These are phyloP conservation scores for Plasmopara halstedii DNA, from an alignment of 352 stramenopile genomes.

Conservation along the genomic window DNA sequence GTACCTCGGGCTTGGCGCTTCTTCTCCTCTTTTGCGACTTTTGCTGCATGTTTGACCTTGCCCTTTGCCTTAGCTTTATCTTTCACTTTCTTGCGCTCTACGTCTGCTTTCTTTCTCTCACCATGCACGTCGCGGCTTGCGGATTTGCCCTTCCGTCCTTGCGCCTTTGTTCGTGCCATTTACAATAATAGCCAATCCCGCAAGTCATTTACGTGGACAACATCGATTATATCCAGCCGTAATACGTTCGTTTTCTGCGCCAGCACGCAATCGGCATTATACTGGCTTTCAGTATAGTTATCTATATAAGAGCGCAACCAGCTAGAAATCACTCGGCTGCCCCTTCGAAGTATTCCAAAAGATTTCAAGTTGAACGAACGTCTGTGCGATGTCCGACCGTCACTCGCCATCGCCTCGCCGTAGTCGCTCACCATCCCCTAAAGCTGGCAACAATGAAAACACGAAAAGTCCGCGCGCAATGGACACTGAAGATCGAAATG, in stretches of 20 bases:
- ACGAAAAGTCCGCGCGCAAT: neutral
- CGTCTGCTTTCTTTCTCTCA: constrained; percentile 19
- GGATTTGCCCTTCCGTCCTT: constrained; percentile 25
- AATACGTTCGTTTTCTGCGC: constrained; percentile 7
- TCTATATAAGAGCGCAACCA: constrained; percentile 1
- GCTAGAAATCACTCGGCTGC: constrained; percentile 14
- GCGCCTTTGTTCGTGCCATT: constrained; percentile 46
- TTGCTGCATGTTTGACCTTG: constrained; percentile 41
- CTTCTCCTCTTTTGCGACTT: constrained; percentile 43
- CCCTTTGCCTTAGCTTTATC: constrained; percentile 53
- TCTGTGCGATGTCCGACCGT: constrained; percentile 30
- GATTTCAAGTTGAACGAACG: constrained; percentile 9
- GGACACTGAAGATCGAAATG: neutral
- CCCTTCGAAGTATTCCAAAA: constrained; percentile 14
- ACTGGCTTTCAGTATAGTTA: constrained; percentile 10
- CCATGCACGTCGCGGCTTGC: constrained; percentile 25
- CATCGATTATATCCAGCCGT: no score
- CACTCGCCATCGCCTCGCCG: constrained; percentile 20
- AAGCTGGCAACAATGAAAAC: constrained; percentile 6
- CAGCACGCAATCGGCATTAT: neutral
- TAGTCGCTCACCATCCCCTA: constrained; percentile 20
- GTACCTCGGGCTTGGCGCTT: constrained; percentile 22
- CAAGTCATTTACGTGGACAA: no score
- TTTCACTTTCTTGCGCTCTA: constrained; percentile 44
- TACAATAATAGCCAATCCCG: constrained; percentile 4